phyloP scores from a whole-genome alignment of 2,329 filamentous ascomycete species.

The Ceratocystis smalleyi region DNA sequence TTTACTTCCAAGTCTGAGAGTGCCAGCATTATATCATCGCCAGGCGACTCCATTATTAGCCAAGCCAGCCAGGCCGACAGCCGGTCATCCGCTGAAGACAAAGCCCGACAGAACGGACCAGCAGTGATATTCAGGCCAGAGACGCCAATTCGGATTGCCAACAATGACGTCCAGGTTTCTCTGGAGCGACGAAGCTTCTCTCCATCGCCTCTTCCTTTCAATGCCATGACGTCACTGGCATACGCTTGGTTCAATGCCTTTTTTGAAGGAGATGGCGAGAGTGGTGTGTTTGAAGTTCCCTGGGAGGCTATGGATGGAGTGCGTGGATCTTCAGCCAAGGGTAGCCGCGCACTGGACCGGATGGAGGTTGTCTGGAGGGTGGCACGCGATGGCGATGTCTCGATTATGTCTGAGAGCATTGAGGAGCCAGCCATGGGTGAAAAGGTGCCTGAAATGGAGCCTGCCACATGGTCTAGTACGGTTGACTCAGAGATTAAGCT shows the following conservation, averaged over 20 bases:
- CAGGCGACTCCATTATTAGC: conserved; percentile 9
- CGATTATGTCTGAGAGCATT: conserved; percentile 24
- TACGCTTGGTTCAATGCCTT: conserved; percentile 96
- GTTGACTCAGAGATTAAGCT: conserved; percentile 29
- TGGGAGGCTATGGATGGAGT: conserved; percentile 76
- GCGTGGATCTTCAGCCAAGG: conserved; percentile 74
- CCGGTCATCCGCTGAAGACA: conserved; percentile 15
- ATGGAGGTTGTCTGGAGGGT: conserved; percentile 72
- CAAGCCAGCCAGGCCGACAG: conserved; percentile 6
- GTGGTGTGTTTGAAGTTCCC: conserved; percentile 44
- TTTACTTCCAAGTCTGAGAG: conserved; percentile 14
- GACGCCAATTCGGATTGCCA: conserved; percentile 52
- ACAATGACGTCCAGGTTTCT: conserved; percentile 78
- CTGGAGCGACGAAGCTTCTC: conserved; percentile 75
- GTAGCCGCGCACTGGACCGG: conserved; percentile 63
- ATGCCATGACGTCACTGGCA: conserved; percentile 82
- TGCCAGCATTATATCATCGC: conserved; percentile 14
- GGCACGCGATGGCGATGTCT: background rate
- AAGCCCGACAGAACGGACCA: conserved; percentile 29
- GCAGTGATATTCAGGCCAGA: conserved; percentile 64
- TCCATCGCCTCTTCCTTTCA: conserved; percentile 59
- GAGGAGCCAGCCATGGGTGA: conserved; percentile 52
- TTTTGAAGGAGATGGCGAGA: conserved; percentile 59
- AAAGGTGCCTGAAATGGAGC: conserved; percentile 50
- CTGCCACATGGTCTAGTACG: conserved; percentile 61